Evolutionary conservation across 306 rosid species (phyloP).

Genomic region (Herpetospermum pedunculosum): DNA sequence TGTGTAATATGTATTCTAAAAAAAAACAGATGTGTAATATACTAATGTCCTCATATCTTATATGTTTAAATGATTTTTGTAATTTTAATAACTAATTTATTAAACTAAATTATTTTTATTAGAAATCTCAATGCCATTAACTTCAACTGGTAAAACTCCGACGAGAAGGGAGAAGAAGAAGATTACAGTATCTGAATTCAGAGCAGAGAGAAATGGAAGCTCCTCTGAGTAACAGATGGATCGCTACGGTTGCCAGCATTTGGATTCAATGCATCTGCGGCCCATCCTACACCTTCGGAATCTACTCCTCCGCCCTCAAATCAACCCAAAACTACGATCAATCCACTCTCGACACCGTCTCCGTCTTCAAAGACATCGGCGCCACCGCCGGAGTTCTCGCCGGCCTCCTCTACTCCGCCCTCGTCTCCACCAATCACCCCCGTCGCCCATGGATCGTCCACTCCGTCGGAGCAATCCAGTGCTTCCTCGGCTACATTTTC

Average conservation of each 20-base stretch:
- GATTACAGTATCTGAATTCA: not conserved
- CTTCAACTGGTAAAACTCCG: too few relatives aligned
- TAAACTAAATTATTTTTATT: too few relatives aligned
- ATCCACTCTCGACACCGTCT: slow-evolving; percentile 82
- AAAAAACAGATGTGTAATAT: too few relatives aligned
- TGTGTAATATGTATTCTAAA: too few relatives aligned
- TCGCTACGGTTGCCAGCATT: slow-evolving; percentile 45
- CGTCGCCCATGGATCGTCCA: slow-evolving; percentile 62
- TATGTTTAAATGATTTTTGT: too few relatives aligned
- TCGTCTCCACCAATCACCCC: slow-evolving; percentile 16
- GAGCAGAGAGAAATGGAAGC: slow-evolving; percentile 21
- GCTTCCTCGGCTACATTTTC: slow-evolving; percentile 48
- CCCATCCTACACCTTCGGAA: slow-evolving; percentile 70
- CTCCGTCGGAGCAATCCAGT: slow-evolving; percentile 41
- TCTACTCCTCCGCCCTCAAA: slow-evolving; percentile 64
- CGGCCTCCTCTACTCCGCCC: slow-evolving; percentile 67
- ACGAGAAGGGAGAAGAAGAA: not conserved
- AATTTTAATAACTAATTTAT: too few relatives aligned
- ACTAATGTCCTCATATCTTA: too few relatives aligned
- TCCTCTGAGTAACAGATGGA: slow-evolving; percentile 42
- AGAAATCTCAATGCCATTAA: too few relatives aligned
- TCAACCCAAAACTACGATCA: slow-evolving; percentile 59
- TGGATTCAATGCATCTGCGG: slow-evolving; percentile 83
- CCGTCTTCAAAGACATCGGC: slow-evolving; percentile 69
- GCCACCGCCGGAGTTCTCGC: slow-evolving; percentile 66